A percentile compares a stretch with the other conserved stretches of the same genome.
Evolutionary conservation across 1,284 basidiomycete species (phyloP).

Genomic region (Leccinum proliferum): DNA sequence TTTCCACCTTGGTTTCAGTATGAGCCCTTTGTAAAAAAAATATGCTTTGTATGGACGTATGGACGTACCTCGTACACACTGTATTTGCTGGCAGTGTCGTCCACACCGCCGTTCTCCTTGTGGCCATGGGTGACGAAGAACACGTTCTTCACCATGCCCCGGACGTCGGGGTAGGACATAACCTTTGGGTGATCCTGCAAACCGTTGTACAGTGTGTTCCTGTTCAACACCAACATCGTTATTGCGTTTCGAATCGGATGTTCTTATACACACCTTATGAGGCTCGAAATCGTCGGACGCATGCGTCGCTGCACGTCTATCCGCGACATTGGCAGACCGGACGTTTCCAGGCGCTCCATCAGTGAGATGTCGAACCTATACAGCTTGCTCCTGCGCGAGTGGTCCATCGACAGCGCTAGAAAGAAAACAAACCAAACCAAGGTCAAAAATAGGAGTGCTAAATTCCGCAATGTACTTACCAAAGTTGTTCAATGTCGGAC

Average conservation of each 20-base stretch:
- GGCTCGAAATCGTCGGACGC: constrained; percentile 47
- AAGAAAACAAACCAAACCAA: constrained; percentile 1
- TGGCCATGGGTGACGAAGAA: constrained; percentile 57
- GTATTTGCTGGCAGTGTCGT: constrained; percentile 57
- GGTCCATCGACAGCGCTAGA: constrained; percentile 51
- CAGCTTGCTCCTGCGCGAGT: constrained; percentile 37
- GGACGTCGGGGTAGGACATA: constrained; percentile 43
- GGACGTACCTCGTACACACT: constrained; percentile 59
- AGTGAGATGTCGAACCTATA: constrained; percentile 59
- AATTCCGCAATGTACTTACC: constrained; percentile 33
- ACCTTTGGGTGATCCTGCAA: constrained; percentile 54
- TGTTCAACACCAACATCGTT: constrained; percentile 16
- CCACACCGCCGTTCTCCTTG: constrained; percentile 45
- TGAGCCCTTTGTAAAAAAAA: background rate
- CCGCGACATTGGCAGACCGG: constrained; percentile 50
- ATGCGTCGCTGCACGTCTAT: constrained; percentile 60
- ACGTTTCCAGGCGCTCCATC: constrained; percentile 53
- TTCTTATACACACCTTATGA: constrained; percentile 40
- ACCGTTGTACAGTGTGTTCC: constrained; percentile 53
- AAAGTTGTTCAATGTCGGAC: constrained; percentile 62
- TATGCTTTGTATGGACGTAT: background rate
- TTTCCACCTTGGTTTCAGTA: constrained; percentile 43
- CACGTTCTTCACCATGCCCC: constrained; percentile 51
- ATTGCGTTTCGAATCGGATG: background rate
- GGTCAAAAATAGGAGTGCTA: background rate